Conservation (phyloP, 768 basidiomycete genomes). For the Lactarius pseudohatsudake region DNA sequence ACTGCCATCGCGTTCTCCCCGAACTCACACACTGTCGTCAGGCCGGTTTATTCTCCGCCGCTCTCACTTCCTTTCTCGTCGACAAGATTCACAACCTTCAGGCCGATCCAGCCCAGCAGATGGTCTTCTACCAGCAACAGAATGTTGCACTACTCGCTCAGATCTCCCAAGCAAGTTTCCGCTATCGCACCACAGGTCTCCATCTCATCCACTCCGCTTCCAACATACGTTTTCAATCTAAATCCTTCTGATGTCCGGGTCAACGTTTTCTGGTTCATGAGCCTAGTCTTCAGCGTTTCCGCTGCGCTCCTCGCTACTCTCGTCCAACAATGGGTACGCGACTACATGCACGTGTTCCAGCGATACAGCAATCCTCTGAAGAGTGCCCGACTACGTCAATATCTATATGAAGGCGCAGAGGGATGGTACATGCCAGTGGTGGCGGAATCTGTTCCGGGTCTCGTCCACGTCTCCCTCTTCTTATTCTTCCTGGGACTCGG, state of each 20-base stretch:
- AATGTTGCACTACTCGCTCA: constrained; percentile 6
- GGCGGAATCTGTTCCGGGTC: constrained; percentile 45
- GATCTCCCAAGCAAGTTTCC: constrained; percentile 10
- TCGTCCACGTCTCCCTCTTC: constrained; percentile 49
- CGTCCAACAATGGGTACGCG: constrained; percentile 50
- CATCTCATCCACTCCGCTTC: neutral
- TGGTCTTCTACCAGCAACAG: constrained; percentile 8
- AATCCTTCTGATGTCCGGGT: too few species aligned
- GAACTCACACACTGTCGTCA: too few species aligned
- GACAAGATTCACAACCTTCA: constrained; percentile 13
- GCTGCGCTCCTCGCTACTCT: constrained; percentile 26
- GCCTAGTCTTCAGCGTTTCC: too few species aligned
- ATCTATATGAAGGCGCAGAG: constrained; percentile 38
- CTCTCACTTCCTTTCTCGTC: constrained; percentile 14
- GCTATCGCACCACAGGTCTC: constrained; percentile 28
- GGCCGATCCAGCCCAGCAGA: neutral
- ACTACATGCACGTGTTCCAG: constrained; percentile 36
- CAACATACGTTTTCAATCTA: too few species aligned
- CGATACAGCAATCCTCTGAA: constrained; percentile 32
- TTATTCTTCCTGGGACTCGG: constrained; percentile 51
- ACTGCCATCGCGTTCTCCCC: too few species aligned
- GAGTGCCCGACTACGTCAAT: constrained; percentile 42
- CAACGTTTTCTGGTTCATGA: too few species aligned
- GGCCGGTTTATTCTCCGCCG: too few species aligned
- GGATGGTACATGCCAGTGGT: constrained; percentile 43